Evolutionary conservation across 106 monocot genomes (phyloP).

Genomic region (Hemerocallis citrina): DNA sequence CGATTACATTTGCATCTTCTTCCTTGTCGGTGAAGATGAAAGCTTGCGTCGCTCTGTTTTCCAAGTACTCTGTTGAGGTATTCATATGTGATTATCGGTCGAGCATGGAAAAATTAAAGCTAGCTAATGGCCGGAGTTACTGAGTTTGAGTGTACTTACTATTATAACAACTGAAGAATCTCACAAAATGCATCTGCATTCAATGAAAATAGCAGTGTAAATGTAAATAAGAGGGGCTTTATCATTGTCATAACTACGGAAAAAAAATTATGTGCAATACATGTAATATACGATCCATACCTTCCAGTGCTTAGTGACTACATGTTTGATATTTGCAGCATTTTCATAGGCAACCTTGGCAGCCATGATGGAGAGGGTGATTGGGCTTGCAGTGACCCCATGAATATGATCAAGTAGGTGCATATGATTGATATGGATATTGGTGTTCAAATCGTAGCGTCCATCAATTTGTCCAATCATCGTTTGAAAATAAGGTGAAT

Average conservation of each 20-base stretch:
- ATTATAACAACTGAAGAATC: slow-evolving; percentile 45
- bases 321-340: neutral
- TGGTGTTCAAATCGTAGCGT: neutral
- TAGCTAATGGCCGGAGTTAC: neutral
- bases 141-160: slow-evolving; percentile 19
- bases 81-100: neutral
- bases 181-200: slow-evolving; percentile 48
- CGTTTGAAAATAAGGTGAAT: neutral
- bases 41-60: slow-evolving; percentile 35
- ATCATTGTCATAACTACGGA: neutral
- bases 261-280: neutral
- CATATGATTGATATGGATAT: neutral
- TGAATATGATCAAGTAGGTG: neutral
- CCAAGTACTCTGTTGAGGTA: slow-evolving; percentile 21
- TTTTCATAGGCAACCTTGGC: slow-evolving; percentile 1
- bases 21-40: slow-evolving; percentile 43
- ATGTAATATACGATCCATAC: too few species aligned
- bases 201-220: neutral
- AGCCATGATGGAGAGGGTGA: neutral
- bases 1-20: slow-evolving; percentile 28
- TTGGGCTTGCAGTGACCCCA: neutral
- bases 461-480: slow-evolving; percentile 6
- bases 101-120: neutral
- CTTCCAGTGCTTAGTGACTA: neutral
- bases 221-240: neutral